Percentiles rank a stretch among this genome's conserved stretches.
phyloP scores from a whole-genome alignment of 2,329 filamentous ascomycete species.

The Sporothrix pseudoabietina region DNA sequence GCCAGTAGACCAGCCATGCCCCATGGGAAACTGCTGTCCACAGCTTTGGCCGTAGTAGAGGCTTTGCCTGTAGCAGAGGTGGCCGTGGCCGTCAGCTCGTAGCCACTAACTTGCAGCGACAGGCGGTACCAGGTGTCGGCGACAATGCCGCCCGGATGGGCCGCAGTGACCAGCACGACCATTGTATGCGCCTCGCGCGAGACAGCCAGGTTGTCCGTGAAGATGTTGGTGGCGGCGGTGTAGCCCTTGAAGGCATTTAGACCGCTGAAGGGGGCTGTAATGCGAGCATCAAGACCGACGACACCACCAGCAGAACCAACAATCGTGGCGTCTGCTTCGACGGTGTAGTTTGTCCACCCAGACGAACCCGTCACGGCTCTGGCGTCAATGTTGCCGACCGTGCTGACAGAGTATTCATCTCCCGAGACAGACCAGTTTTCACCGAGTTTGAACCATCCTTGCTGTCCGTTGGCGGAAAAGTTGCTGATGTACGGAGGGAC shows the following conservation, averaged over 20 bases:
- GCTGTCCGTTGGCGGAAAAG: slow-evolving; percentile 8
- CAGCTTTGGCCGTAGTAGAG: not conserved
- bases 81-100: not conserved
- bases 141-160: slow-evolving; percentile 2
- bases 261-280: not conserved
- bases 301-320: not conserved
- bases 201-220: slow-evolving; percentile 17
- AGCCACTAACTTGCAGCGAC: not conserved
- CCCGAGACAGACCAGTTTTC: slow-evolving; percentile 1
- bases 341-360: slow-evolving; percentile 8
- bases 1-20: slow-evolving; percentile 9
- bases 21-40: slow-evolving; percentile 12
- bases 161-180: not conserved
- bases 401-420: not conserved
- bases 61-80: not conserved
- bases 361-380: slow-evolving; percentile 16
- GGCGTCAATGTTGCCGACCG: slow-evolving; percentile 11
- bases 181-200: slow-evolving; percentile 21
- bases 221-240: slow-evolving; percentile 15
- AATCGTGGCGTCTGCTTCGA: not conserved
- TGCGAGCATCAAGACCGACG: not conserved
- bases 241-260: slow-evolving; percentile 22
- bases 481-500: slow-evolving; percentile 2
- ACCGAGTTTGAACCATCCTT: slow-evolving; percentile 16
- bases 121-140: slow-evolving; percentile 15